Percentiles rank a stretch among this genome's conserved stretches.
These are phyloP conservation scores for Grammothele lineata DNA, from an alignment of 768 basidiomycete species.

Conservation along the genomic window DNA sequence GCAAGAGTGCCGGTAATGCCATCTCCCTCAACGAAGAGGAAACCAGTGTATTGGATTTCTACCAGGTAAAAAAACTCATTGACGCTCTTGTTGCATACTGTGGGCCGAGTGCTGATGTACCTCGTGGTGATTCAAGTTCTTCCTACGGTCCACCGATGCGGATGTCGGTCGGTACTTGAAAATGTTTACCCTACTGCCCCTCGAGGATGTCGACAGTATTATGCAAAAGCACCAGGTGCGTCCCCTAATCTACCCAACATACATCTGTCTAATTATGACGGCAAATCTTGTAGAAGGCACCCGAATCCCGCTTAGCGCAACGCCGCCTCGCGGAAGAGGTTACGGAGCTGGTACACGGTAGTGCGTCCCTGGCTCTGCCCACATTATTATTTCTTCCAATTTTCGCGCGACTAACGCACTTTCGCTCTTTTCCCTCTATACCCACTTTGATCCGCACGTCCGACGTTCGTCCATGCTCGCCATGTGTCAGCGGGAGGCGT, in stretches of 20 bases:
- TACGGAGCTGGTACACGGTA: conserved; percentile 26
- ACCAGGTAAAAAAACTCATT: conserved; percentile 61
- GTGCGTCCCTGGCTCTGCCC: conserved; percentile 13
- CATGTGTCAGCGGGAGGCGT: conserved; percentile 17
- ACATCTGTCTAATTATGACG: neutral
- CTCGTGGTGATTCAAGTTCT: too few relatives aligned
- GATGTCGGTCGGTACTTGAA: conserved; percentile 79
- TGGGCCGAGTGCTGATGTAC: too few relatives aligned
- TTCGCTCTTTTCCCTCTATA: too few relatives aligned
- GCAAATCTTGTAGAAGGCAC: conserved; percentile 13
- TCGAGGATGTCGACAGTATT: conserved; percentile 50
- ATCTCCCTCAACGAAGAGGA: conserved; percentile 78
- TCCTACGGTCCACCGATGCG: conserved; percentile 73
- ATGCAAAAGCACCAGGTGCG: conserved; percentile 57
- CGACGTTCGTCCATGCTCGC: too few relatives aligned
- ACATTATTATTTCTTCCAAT: too few relatives aligned
- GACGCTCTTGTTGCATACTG: too few relatives aligned
- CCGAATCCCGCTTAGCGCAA: conserved; percentile 23
- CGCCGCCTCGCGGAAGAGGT: conserved; percentile 25
- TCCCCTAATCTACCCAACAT: neutral
- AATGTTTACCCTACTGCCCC: conserved; percentile 74
- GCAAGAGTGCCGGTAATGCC: conserved; percentile 95
- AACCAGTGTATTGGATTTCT: conserved; percentile 91
- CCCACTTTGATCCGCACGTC: too few relatives aligned
- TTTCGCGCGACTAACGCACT: too few relatives aligned